Evolutionary conservation across 2,329 filamentous ascomycete genomes (phyloP).

Genomic region (Phaeosphaeriaceae sp.): DNA sequence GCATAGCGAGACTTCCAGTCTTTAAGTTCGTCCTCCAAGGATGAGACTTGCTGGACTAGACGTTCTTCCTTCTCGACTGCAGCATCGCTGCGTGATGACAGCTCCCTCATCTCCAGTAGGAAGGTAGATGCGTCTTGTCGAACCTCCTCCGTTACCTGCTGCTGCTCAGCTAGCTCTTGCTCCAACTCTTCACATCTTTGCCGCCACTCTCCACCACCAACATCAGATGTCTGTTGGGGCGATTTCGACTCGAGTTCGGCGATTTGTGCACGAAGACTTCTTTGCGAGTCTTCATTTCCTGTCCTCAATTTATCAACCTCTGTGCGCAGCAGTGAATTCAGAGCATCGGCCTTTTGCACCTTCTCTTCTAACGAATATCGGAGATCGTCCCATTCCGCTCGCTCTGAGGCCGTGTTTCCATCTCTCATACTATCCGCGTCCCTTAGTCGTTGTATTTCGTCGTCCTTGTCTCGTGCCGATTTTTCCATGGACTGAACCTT

Average conservation of each 20-base stretch:
- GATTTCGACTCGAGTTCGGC: constrained; percentile 54
- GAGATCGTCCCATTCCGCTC: constrained; percentile 72
- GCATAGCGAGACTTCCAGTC: constrained; percentile 93
- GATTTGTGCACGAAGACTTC: constrained; percentile 68
- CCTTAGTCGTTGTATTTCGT: constrained; percentile 67
- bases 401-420: constrained; percentile 64
- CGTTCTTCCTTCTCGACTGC: constrained; percentile 83
- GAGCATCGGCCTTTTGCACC: constrained; percentile 72
- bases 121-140: constrained; percentile 82
- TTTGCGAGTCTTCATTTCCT: constrained; percentile 69
- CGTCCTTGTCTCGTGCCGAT: constrained; percentile 72
- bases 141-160: constrained; percentile 84
- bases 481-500: constrained; percentile 76
- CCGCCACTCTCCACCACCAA: constrained; percentile 41
- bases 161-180: constrained; percentile 75
- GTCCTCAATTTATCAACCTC: constrained; percentile 77
- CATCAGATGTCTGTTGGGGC: constrained; percentile 25
- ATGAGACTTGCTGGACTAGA: constrained; percentile 74
- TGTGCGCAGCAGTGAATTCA: constrained; percentile 80
- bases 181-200: constrained; percentile 54
- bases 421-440: constrained; percentile 63
- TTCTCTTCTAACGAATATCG: constrained; percentile 73
- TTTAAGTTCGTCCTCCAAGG: constrained; percentile 81
- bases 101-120: constrained; percentile 83
- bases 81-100: constrained; percentile 80